Evolutionary conservation across 345 rosid species (phyloP), one percentile per base, ranked within the genome.

Genomic region (Viola odorata): DNA sequence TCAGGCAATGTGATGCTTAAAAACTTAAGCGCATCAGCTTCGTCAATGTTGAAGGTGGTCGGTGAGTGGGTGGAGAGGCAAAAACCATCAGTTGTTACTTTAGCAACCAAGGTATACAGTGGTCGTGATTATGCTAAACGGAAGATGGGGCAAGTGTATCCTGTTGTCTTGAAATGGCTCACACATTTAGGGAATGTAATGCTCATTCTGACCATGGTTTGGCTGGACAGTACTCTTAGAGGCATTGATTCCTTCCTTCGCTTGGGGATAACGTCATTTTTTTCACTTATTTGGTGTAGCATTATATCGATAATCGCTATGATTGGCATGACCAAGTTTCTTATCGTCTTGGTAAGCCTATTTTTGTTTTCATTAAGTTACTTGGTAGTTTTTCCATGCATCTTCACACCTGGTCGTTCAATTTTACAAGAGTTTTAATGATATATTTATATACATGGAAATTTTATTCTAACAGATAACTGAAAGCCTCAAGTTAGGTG

Each of bases 251-350:
- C 97, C 61, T 86, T 94, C 70, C 68, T 88, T 60, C 85, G 89
- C 57, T 76, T 94, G 89, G 96, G 97, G 63, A 90, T 95, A 12
- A 69, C 91, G 39, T 87, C 96, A 5, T 82, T 89, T 74, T 87
- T 88, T 74, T 84, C 90, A 10, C 71, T 88, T 68, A 67, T 94
- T 66, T 94, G 97, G 99, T 90, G 96, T 75, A 83, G 97, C 76
- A 77, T 86, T 62, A 75, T 94, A 70, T 88, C 99, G 49, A 74
- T 75, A 42, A 73, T 88, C 72, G 84, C 89, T 13, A 85, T 90
- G 97, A 81, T 73, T 45, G 99, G 99, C 68, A 65, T 82, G 62
- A 54, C 72, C 74, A 94, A 82, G 73, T 87, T 90, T 74, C 73
- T 88, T 53, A 38, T 88, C 72, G 68, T 79, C 67, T 67, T 76